phyloP scores from a whole-genome alignment of 1,139 yeast species.

The Diutina sp. region DNA sequence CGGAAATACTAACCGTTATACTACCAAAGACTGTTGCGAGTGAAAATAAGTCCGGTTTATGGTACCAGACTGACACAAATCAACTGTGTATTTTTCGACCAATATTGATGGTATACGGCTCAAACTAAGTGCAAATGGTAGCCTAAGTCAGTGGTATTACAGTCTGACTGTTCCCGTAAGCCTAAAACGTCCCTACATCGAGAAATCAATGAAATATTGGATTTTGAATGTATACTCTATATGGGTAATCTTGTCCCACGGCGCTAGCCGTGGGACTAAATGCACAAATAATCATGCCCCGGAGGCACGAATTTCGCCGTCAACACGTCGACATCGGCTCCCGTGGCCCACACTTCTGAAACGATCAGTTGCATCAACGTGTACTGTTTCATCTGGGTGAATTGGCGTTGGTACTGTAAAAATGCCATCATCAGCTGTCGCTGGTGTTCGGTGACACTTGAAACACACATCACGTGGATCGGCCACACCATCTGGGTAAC shows the following conservation, averaged over 20 bases:
- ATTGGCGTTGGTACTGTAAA: constrained; percentile 27
- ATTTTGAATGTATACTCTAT: too few relatives aligned
- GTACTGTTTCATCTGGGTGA: constrained; percentile 40
- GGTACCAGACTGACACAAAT: neutral
- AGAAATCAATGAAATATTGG: too few relatives aligned
- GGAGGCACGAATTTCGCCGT: neutral
- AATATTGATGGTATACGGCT: too few relatives aligned
- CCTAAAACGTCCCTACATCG: too few relatives aligned
- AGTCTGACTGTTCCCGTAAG: too few relatives aligned
- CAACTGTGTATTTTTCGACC: too few relatives aligned
- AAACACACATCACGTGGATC: constrained; percentile 33
- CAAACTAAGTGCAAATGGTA: too few relatives aligned
- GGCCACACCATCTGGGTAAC: constrained; percentile 55
- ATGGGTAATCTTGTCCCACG: too few relatives aligned
- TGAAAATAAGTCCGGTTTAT: neutral
- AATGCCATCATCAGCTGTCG: constrained; percentile 14
- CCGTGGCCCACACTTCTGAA: constrained; percentile 25
- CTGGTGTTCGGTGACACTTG: constrained; percentile 19
- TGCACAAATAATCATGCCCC: neutral
- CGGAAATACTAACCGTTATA: neutral
- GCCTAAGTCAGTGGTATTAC: too few relatives aligned
- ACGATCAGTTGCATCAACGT: constrained; percentile 25
- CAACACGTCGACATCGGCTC: neutral
- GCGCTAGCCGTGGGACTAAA: neutral
- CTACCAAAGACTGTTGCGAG: neutral